Evolutionary conservation across 768 basidiomycete genomes (phyloP), one percentile per base, ranked within the genome.

Genomic region (Candolleomyces efflorescens): DNA sequence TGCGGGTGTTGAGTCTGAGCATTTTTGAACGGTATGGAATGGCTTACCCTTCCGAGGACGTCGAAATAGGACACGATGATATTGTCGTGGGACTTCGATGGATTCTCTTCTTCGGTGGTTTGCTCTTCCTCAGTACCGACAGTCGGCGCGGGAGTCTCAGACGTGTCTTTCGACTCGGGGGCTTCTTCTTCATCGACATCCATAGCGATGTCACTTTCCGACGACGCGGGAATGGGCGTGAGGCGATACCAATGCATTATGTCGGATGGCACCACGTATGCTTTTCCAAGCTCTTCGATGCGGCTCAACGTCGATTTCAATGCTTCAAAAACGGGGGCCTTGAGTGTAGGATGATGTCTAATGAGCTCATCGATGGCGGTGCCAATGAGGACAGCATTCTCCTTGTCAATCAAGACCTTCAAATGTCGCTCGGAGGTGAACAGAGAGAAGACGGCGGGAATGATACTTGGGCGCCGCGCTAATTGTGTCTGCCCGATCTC

Each of bases 301-400:
- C 81, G 83, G 59, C 78, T 73, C 62, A 98, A 73, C 6, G 89
- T 85, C 1, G 81, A 75, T 58, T 85, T 86, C 59, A 95, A 72
- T 1, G 90, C 83, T 13, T 89, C 84, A 61, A 96, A 90, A 15
- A 98, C 86, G 22, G 87, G 71, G 1, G 80, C 69, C 69, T 93
- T 96, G 48, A 99, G 77, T 1, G 82, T 78, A 3, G 97, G 97
- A 70, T 99, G 97, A 66, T 99, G 97, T 5, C 97, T 85, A 59
- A 96, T 87, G 58, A 99, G 86, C 67, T 99, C 97, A 64, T 99
- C 97, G 22, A 98, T 82, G 22, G 90, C 84, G 3, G 88, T 88
- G 4, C 97, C 97, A 55, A 98, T 85, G 53, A 92, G 75, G 20
- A 90, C 86, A 3, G 92, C 89, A 64, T 94, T 94, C 69, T 98